Conservation (phyloP, 129 eudicot species). For the Gnaphalium uliginosum region DNA sequence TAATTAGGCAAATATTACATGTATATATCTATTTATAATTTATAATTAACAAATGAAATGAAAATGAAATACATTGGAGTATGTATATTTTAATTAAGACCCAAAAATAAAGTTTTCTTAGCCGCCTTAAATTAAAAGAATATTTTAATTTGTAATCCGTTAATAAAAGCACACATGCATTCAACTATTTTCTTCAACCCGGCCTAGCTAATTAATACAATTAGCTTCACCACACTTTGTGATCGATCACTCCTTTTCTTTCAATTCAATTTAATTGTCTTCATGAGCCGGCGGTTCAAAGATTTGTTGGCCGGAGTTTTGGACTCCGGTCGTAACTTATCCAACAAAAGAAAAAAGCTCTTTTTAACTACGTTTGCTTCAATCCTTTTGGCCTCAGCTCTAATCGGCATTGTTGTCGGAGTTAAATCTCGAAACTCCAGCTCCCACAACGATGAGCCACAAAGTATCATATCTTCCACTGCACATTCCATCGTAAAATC, state of each 20-base stretch:
- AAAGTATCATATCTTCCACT: conserved; percentile 25
- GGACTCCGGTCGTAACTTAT: conserved; percentile 31
- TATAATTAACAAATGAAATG: too few relatives aligned
- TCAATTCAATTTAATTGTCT: neutral
- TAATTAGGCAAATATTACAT: too few relatives aligned
- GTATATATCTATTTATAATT: too few relatives aligned
- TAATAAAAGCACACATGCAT: conserved; percentile 27
- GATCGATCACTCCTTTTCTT: too few relatives aligned
- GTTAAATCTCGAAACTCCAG: conserved; percentile 29
- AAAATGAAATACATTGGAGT: too few relatives aligned
- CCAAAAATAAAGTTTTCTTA: neutral
- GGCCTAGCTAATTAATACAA: neutral
- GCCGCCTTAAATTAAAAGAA: conserved; percentile 11
- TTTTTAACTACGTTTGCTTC: conserved; percentile 39
- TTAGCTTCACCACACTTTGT: neutral
- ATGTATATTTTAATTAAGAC: neutral
- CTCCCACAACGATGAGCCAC: conserved; percentile 5
- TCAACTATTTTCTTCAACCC: conserved; percentile 13
- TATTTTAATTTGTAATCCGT: neutral
- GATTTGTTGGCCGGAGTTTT: conserved; percentile 36
- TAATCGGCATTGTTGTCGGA: conserved; percentile 54
- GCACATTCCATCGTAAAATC: conserved; percentile 61
- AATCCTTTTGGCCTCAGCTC: conserved; percentile 47
- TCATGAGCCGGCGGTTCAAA: conserved; percentile 26
- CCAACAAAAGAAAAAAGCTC: conserved; percentile 44